These are phyloP conservation scores for Epichloe amarillans DNA, from an alignment of 2,329 filamentous ascomycete species.

Conservation along the genomic window DNA sequence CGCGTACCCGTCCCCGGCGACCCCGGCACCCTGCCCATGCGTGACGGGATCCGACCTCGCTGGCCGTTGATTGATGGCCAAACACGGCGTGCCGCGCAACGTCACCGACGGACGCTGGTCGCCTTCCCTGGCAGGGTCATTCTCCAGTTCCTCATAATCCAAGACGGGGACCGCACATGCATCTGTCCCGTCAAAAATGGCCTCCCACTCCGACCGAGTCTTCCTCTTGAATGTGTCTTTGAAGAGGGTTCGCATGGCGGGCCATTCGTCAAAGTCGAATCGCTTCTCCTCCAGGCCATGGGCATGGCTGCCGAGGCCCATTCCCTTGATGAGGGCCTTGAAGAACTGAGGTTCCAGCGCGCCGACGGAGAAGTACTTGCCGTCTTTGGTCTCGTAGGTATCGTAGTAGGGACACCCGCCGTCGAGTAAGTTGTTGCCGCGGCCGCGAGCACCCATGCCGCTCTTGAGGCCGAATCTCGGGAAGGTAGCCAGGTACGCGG, in stretches of 20 bases:
- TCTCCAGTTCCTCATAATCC: constrained; percentile 57
- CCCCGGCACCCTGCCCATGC: constrained; percentile 51
- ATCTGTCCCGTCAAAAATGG: constrained; percentile 76
- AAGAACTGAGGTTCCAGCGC: constrained; percentile 86
- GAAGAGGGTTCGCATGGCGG: constrained; percentile 48
- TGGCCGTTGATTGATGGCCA: constrained; percentile 40
- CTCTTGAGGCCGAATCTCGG: constrained; percentile 54
- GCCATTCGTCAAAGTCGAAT: constrained; percentile 53
- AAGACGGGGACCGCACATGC: constrained; percentile 85
- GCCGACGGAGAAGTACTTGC: constrained; percentile 74
- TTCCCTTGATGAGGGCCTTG: constrained; percentile 47
- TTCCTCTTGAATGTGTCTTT: constrained; percentile 51
- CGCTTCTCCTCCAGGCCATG: constrained; percentile 39
- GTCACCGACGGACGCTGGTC: constrained; percentile 61
- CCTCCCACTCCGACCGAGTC: constrained; percentile 70
- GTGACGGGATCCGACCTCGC: constrained; percentile 21
- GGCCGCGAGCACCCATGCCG: constrained; percentile 44
- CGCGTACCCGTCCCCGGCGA: constrained; percentile 54
- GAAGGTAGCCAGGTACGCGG: constrained; percentile 65
- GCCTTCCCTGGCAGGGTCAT: constrained; percentile 34
- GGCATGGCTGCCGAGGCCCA: constrained; percentile 42
- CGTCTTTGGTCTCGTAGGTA: constrained; percentile 73
- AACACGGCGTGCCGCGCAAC: constrained; percentile 54
- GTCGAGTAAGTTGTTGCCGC: constrained; percentile 71
- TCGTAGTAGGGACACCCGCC: constrained; percentile 81